Percentiles rank a stretch among this genome's conserved stretches.
Evolutionary conservation across 495 filamentous ascomycete genomes (phyloP).

Genomic region (Lophiostoma macrostomum): DNA sequence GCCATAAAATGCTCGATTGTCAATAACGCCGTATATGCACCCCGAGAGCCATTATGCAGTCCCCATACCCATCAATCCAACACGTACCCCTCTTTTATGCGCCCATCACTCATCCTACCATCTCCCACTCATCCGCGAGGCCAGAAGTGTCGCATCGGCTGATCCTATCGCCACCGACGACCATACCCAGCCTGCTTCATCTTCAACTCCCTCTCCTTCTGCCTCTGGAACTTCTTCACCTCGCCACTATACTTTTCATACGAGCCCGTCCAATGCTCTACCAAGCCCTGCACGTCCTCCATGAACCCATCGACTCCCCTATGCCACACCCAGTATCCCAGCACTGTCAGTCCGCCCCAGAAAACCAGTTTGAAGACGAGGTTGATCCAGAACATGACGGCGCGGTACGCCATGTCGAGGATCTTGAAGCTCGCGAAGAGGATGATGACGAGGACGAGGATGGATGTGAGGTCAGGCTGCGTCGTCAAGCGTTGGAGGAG

Average conservation of each 20-base stretch:
- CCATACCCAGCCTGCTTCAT: neutral
- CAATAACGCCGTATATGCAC: no score
- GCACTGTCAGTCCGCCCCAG: constrained; percentile 53
- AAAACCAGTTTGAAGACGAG: constrained; percentile 57
- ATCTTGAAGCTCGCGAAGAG: constrained; percentile 63
- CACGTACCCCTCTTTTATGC: no score
- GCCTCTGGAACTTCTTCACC: constrained; percentile 7
- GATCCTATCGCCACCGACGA: no score
- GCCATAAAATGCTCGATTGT: no score
- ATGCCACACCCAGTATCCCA: constrained; percentile 57
- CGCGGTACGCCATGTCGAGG: constrained; percentile 61
- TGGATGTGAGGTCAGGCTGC: constrained; percentile 59
- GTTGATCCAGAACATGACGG: constrained; percentile 71
- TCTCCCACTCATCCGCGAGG: no score
- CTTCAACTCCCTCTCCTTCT: constrained; percentile 32
- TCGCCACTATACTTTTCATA: constrained; percentile 36
- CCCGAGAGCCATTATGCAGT: no score
- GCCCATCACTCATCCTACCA: no score
- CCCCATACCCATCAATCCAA: no score
- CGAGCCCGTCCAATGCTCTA: constrained; percentile 51
- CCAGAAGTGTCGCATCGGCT: no score
- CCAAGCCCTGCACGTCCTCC: constrained; percentile 56
- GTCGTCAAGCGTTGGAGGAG: constrained; percentile 43
- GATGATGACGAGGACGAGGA: constrained; percentile 53
- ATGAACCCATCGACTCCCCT: constrained; percentile 60